phyloP scores from a whole-genome alignment of 345 rosid species.

The Noccaea caerulescens region DNA sequence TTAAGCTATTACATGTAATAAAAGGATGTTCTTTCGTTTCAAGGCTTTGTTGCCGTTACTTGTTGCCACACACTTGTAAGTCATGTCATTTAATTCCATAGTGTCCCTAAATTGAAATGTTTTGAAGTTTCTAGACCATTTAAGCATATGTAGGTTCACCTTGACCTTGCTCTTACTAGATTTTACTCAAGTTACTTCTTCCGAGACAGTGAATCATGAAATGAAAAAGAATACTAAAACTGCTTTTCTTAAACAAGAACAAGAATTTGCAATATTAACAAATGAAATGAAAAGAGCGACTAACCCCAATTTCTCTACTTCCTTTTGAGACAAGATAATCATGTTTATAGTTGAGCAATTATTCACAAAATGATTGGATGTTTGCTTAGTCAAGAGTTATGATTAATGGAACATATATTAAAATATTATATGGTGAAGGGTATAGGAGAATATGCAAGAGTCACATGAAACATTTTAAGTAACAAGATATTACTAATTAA shows the following conservation, averaged over 20 bases:
- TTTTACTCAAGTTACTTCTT: background rate
- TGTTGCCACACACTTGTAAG: constrained; percentile 32
- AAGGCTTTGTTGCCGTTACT: constrained; percentile 37
- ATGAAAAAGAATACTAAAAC: background rate
- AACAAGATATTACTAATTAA: background rate
- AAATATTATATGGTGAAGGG: background rate
- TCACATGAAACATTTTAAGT: constrained; percentile 28
- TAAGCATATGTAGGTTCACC: constrained; percentile 6
- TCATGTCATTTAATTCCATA: constrained; percentile 30
- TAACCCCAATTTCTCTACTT: background rate
- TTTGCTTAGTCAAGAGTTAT: constrained; percentile 12
- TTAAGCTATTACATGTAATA: constrained; percentile 21
- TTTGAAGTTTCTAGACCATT: constrained; percentile 29
- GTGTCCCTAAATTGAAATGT: background rate
- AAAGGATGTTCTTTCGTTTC: constrained; percentile 6
- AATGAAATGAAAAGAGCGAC: background rate
- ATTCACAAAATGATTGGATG: background rate
- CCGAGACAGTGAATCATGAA: background rate
- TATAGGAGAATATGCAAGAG: constrained; percentile 29
- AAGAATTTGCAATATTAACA: background rate
- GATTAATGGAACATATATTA: background rate
- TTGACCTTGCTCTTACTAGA: background rate
- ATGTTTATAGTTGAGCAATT: background rate
- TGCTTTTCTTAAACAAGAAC: background rate
- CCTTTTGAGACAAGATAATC: background rate